A percentile compares a stretch with the other conserved stretches of the same genome.
These are phyloP conservation scores for Suillus tomentosus DNA, from an alignment of 768 basidiomycete species.

Conservation along the genomic window DNA sequence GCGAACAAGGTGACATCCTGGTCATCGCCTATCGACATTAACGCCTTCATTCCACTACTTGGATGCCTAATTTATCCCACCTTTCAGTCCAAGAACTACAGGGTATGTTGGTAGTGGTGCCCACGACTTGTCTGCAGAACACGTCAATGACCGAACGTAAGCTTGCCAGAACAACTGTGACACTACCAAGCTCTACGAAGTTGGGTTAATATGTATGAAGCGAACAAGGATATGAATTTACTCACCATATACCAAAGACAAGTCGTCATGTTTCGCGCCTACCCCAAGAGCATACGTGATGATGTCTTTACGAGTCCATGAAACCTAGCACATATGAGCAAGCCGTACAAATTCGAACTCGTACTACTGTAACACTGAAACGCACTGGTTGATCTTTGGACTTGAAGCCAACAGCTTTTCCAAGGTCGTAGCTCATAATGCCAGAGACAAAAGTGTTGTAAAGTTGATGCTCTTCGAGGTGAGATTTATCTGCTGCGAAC, in stretches of 20 bases:
- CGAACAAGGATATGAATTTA: background rate
- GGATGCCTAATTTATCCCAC: constrained; percentile 26
- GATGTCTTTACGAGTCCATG: constrained; percentile 85
- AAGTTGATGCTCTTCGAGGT: background rate
- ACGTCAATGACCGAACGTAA: background rate
- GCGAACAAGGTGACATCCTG: constrained; percentile 74
- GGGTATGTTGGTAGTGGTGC: constrained; percentile 85
- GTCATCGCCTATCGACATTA: constrained; percentile 43
- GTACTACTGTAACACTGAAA: constrained; percentile 8
- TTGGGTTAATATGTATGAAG: background rate
- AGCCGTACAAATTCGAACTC: background rate
- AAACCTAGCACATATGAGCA: constrained; percentile 47
- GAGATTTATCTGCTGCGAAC: background rate
- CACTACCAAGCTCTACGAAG: constrained; percentile 52
- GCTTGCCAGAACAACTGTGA: background rate
- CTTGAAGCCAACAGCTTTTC: constrained; percentile 64
- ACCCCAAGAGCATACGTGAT: constrained; percentile 79
- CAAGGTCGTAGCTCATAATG: constrained; percentile 59
- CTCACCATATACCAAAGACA: constrained; percentile 71
- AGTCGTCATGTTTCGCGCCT: constrained; percentile 77
- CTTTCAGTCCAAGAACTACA: constrained; percentile 75
- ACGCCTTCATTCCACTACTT: background rate
- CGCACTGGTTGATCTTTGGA: constrained; percentile 56
- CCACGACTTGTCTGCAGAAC: constrained; percentile 59
- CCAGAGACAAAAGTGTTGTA: background rate